Evolutionary conservation across 2,329 filamentous ascomycete species (phyloP).

Genomic region (Colletotrichum eleusines): DNA sequence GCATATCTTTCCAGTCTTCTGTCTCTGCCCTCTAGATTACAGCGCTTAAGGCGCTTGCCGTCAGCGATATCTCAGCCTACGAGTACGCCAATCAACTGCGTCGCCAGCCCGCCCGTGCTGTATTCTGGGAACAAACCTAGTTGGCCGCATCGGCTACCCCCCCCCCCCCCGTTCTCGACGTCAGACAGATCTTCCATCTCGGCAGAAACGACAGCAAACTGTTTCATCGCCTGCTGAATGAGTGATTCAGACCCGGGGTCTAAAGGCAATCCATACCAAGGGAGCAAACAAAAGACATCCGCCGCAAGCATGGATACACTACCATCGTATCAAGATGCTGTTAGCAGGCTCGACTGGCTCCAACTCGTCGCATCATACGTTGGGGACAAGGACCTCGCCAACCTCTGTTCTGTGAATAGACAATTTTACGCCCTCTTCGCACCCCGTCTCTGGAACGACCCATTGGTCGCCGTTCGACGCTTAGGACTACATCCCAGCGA

Average conservation of each 20-base stretch:
- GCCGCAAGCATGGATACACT: slow-evolving; percentile 45
- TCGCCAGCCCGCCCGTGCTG: background rate
- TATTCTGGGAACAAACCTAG: slow-evolving; percentile 13
- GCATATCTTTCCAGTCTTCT: background rate
- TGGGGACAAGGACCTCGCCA: slow-evolving; percentile 54
- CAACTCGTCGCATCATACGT: slow-evolving; percentile 61
- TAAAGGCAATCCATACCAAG: background rate
- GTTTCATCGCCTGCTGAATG: slow-evolving; percentile 19
- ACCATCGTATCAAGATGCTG: slow-evolving; percentile 68
- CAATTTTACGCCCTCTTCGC: slow-evolving; percentile 63
- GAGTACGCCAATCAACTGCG: background rate
- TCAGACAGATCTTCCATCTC: background rate
- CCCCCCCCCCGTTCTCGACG: background rate
- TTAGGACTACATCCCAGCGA: slow-evolving; percentile 58
- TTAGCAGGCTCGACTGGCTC: slow-evolving; percentile 61
- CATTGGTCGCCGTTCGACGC: slow-evolving; percentile 55
- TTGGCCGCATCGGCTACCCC: background rate
- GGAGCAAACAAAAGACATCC: background rate
- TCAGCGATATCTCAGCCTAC: background rate
- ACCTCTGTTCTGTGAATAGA: slow-evolving; percentile 62
- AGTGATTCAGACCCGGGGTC: background rate
- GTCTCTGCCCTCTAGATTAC: background rate
- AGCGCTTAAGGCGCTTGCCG: background rate
- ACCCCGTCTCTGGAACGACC: slow-evolving; percentile 65
- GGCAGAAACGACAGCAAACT: slow-evolving; percentile 11